phyloP scores from a whole-genome alignment of 176 grass and related monocot species.

The Avena insularis region DNA sequence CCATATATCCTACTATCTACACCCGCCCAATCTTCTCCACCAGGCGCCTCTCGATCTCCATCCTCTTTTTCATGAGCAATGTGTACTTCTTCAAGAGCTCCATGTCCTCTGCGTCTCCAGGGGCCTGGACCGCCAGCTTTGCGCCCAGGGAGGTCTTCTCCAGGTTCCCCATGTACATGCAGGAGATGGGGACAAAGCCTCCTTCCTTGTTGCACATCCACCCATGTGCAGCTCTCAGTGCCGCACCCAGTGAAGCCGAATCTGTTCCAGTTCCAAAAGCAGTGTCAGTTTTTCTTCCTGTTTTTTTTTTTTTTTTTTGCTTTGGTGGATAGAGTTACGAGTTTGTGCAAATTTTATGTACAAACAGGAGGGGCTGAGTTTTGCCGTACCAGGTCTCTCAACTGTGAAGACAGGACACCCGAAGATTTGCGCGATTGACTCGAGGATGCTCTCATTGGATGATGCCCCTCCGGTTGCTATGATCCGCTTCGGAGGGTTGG shows the following conservation, averaged over 20 bases:
- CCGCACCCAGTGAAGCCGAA: conserved; percentile 86
- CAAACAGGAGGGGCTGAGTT: not conserved
- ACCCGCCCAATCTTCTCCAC: conserved; percentile 69
- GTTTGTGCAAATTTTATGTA: not conserved
- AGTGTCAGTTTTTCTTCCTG: not conserved
- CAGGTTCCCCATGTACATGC: conserved; percentile 64
- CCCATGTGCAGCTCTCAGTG: conserved; percentile 86
- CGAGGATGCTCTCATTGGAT: conserved; percentile 78
- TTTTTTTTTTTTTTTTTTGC: not conserved
- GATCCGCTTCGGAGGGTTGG: conserved; percentile 81
- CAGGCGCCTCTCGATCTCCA: conserved; percentile 76
- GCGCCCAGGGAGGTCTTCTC: conserved; percentile 75
- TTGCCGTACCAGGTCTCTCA: conserved; percentile 73
- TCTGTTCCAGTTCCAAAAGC: conserved; percentile 49
- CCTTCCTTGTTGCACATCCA: conserved; percentile 86
- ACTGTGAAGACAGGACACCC: conserved; percentile 86
- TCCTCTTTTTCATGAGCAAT: conserved; percentile 70
- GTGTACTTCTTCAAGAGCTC: conserved; percentile 74
- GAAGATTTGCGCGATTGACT: conserved; percentile 70
- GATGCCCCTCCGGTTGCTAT: conserved; percentile 94
- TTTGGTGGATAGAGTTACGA: not conserved
- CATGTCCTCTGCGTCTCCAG: conserved; percentile 44
- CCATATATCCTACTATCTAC: conserved; percentile 25
- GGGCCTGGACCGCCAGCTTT: conserved; percentile 56
- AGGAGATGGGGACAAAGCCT: conserved; percentile 69